Evolutionary conservation across 202 grass and related monocot species (phyloP).

Genomic region (Brachypodium distachyon): DNA sequence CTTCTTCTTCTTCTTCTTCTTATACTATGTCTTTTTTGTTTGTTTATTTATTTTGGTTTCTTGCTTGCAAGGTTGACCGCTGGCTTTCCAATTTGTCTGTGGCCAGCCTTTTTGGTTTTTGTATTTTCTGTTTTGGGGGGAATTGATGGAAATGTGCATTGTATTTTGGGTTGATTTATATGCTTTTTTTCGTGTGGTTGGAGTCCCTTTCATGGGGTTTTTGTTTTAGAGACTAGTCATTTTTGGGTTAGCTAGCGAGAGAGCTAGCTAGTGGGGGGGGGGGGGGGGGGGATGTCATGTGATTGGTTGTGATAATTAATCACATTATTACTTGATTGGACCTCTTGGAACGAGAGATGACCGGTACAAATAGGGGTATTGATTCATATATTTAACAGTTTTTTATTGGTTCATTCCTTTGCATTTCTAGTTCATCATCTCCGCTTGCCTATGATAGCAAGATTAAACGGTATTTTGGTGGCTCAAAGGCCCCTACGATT

Average conservation of each 20-base stretch:
- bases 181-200: not conserved
- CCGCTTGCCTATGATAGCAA: no score
- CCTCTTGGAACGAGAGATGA: not conserved
- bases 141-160: not conserved
- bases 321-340: not conserved
- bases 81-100: not conserved
- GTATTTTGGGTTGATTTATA: not conserved
- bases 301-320: constrained; percentile 22
- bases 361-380: not conserved
- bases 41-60: not conserved
- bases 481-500: no score
- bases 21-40: no score
- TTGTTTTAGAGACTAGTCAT: not conserved
- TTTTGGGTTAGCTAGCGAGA: not conserved
- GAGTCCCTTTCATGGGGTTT: not conserved
- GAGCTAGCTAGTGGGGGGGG: not conserved
- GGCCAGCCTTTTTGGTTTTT: not conserved
- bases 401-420: no score
- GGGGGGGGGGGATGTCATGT: no score
- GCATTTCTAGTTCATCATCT: no score
- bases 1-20: no score
- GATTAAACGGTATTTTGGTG: no score
- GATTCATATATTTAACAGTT: no score
- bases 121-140: not conserved
- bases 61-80: constrained; percentile 17